Percentiles rank a stretch among this genome's conserved stretches.
These are phyloP conservation scores for Wickerhamiella slavikovae DNA, from an alignment of 805 yeast species.

Conservation along the genomic window DNA sequence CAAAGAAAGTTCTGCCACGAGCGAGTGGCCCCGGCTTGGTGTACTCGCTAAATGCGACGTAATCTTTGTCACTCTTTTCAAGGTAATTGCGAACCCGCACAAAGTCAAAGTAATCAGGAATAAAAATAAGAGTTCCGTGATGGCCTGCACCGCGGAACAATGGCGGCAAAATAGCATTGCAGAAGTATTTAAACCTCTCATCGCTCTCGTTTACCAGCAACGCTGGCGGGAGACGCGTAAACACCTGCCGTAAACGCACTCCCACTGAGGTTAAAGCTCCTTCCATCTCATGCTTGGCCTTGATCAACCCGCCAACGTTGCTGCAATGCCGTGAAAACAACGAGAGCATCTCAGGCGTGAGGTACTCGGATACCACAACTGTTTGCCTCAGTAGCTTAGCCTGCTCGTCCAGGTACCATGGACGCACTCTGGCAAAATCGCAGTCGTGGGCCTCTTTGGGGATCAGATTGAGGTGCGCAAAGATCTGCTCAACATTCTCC, in stretches of 20 bases:
- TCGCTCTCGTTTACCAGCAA: conserved; percentile 51
- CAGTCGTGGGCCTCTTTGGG: conserved; percentile 67
- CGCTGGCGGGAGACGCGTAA: conserved; percentile 44
- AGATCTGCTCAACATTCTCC: conserved; percentile 55
- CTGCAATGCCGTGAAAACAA: conserved; percentile 21
- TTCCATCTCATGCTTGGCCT: conserved; percentile 23
- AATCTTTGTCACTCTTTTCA: conserved; percentile 36
- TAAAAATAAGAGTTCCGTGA: conserved; percentile 61
- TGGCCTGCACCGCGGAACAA: conserved; percentile 34
- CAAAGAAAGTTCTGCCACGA: conserved; percentile 49
- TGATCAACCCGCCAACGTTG: conserved; percentile 21
- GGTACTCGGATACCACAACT: conserved; percentile 49
- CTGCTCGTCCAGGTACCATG: conserved; percentile 82
- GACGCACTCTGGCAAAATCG: conserved; percentile 77
- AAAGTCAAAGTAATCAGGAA: conserved; percentile 77
- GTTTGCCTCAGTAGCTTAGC: conserved; percentile 57
- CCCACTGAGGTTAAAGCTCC: conserved; percentile 49
- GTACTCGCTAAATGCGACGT: conserved; percentile 69
- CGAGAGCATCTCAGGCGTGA: conserved; percentile 66
- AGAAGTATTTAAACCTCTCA: conserved; percentile 61
- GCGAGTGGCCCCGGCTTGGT: conserved; percentile 50
- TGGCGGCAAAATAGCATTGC: conserved; percentile 54
- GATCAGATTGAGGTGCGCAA: conserved; percentile 48
- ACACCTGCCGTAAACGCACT: conserved; percentile 31
- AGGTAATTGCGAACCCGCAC: conserved; percentile 55